Evolutionary conservation across 768 basidiomycete species (phyloP).

Genomic region (Lactarius trivialis): DNA sequence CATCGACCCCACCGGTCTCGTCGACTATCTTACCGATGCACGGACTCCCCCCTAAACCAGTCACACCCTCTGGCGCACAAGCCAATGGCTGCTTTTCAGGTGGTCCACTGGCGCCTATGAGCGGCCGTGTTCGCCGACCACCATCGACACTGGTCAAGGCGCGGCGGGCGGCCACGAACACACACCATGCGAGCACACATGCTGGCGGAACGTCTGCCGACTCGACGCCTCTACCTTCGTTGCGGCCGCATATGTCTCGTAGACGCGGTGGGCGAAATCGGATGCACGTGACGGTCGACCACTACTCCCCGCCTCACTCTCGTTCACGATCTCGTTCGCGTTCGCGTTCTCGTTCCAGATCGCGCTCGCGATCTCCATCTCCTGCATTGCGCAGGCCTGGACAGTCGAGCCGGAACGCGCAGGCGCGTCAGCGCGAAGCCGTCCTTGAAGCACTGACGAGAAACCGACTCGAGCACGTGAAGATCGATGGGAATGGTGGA

Average conservation of each 20-base stretch:
- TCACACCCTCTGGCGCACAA: constrained; percentile 18
- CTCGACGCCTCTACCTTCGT: constrained; percentile 7
- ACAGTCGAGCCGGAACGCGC: constrained; percentile 28
- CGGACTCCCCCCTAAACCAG: constrained; percentile 21
- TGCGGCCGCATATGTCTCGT: not conserved
- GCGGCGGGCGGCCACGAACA: constrained; percentile 8
- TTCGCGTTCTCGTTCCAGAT: constrained; percentile 1
- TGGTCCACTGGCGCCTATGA: constrained; percentile 18
- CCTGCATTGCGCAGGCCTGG: constrained; percentile 38
- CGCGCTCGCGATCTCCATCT: constrained; percentile 35
- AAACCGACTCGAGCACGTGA: constrained; percentile 64
- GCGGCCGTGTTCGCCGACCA: constrained; percentile 21
- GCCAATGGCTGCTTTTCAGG: constrained; percentile 6
- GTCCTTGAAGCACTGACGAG: constrained; percentile 47
- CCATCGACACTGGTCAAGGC: constrained; percentile 21
- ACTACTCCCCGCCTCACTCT: constrained; percentile 22
- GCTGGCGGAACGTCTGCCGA: constrained; percentile 9
- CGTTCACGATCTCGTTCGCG: constrained; percentile 14
- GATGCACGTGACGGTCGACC: constrained; percentile 12
- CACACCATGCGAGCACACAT: constrained; percentile 1
- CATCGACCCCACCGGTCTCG: constrained; percentile 14
- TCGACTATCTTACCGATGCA: constrained; percentile 6
- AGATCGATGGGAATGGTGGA: constrained; percentile 44
- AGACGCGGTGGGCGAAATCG: constrained; percentile 17
- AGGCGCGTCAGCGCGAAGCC: constrained; percentile 30